Evolutionary conservation across 208 protist species (phyloP), one percentile per base, ranked within the genome.

Genomic region (Acanthamoeba culbertsoni): DNA sequence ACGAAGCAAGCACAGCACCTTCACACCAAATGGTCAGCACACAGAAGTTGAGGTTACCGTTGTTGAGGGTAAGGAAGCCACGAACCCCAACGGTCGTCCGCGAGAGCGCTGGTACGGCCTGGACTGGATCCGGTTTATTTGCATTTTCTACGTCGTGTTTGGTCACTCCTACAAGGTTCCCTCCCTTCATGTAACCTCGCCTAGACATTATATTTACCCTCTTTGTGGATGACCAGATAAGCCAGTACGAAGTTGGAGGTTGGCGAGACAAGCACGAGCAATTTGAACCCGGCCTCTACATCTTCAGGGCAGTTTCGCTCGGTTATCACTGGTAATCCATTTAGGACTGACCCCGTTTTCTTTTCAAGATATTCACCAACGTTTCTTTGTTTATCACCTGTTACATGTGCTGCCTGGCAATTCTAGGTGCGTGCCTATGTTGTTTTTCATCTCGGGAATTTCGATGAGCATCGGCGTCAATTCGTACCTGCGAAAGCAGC

Each of bases 141-240:
- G 75, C 75, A 86, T 86, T 20, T 86, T 86, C 75, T 86, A 86
- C 75, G 75, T 86, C 75, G 75, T 86, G 40, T 86, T 86, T 35
- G 75, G 75, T 18, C 75, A 86, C 48, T 40, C 75, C 35, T 86
- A 86, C 75, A 86, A 86, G 75, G 75, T 59, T 57, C 48, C 33
- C 7, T 43, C 2, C 28, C 0, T 4, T 14, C 5, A 43, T 43
- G 26, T 37, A 16, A 12, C 31, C 18, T 10, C 31, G 59, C 31
- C 23, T 10, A 28, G 7, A 28, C 31, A 28, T 37, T 8, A 33
- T 10, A 68, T 6, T 68, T 37, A 33, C 28, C 59, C 14, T 43
- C 23, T 55, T 84, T 84, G 73, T 46, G 12, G 73, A 6, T 14
- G 16, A 12, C 14, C 75, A 86, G 75, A 59, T 86, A 0, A 86